Conservation (phyloP, 331 rosid genomes). For the Pyrus hybrid region DNA sequence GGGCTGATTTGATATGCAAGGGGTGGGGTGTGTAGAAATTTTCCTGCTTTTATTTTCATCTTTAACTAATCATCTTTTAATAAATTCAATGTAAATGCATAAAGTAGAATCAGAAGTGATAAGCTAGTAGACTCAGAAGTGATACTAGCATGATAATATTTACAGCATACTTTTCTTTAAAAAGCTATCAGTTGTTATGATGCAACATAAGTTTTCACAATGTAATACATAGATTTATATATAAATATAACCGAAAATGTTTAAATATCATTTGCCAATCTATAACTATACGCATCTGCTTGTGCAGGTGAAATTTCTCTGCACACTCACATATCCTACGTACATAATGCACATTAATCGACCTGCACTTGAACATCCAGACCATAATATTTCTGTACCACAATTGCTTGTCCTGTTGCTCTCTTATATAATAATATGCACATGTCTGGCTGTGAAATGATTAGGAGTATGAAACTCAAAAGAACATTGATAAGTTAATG, state of each 20-base stretch:
- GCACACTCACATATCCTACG: not conserved
- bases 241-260: not conserved
- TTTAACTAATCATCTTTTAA: not conserved
- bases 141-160: not conserved
- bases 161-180: not conserved
- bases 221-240: not conserved
- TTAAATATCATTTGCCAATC: not conserved
- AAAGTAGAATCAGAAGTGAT: not conserved
- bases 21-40: conserved; percentile 65
- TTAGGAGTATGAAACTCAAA: not conserved
- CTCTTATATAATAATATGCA: not conserved
- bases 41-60: conserved; percentile 11
- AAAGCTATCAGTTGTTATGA: not conserved
- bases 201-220: not conserved
- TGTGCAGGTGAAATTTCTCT: not conserved
- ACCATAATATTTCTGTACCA: not conserved
- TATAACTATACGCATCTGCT: not conserved
- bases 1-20: conserved; percentile 95
- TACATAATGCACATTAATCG: not conserved
- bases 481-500: not conserved
- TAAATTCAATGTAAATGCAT: not conserved
- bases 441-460: not conserved
- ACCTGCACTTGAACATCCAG: not conserved
- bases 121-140: not conserved
- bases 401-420: not conserved